Conservation (phyloP, 169 alveolate genomes). For the Plasmodium cynomolgi region DNA sequence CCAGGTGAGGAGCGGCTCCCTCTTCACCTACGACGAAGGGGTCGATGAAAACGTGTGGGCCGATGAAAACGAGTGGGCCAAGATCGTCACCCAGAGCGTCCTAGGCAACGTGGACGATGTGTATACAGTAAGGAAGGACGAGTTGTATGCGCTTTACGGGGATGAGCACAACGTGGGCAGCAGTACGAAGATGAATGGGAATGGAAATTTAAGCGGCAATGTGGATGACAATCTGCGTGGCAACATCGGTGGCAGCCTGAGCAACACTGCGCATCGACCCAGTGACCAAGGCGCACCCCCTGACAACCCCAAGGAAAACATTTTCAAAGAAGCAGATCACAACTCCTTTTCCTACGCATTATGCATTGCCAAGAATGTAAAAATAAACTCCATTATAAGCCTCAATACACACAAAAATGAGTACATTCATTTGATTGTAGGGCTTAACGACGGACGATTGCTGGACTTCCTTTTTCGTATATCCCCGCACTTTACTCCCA, state of each 20-base stretch:
- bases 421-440: conserved; percentile 31
- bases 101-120: conserved; percentile 64
- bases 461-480: conserved; percentile 23
- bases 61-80: background rate
- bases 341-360: conserved; percentile 68
- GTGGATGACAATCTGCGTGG: background rate
- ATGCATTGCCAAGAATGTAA: conserved; percentile 48
- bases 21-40: conserved; percentile 26
- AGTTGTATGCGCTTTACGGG: conserved; percentile 43
- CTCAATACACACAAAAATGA: conserved; percentile 40
- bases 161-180: background rate
- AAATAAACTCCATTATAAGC: conserved; percentile 39
- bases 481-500: conserved; percentile 12
- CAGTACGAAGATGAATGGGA: background rate
- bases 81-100: background rate
- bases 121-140: conserved; percentile 26
- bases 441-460: conserved; percentile 33
- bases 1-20: conserved; percentile 27
- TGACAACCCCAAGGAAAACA: conserved; percentile 27
- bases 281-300: background rate
- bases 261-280: background rate
- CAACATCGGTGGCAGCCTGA: background rate
- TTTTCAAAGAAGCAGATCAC: conserved; percentile 27
- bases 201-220: background rate
- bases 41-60: background rate